phyloP scores from a whole-genome alignment of 1,139 yeast genomes.

The Kluyveromyces sp. region DNA sequence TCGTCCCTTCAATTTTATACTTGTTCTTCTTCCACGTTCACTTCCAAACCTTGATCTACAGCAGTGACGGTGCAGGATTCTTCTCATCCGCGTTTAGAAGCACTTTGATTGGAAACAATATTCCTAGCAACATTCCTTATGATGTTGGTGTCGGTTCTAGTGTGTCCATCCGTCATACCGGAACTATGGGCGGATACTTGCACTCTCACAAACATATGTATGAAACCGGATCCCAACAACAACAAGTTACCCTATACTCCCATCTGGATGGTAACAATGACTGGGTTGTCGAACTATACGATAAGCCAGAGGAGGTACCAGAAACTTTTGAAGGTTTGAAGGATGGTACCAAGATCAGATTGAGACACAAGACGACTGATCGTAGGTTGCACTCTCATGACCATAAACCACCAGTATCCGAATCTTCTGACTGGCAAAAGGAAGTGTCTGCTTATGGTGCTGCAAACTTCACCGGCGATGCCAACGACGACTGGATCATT shows the following conservation, averaged over 20 bases:
- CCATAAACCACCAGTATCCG: slow-evolving; percentile 86
- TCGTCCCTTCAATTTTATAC: slow-evolving; percentile 65
- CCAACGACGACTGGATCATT: slow-evolving; percentile 89
- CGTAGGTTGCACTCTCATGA: slow-evolving; percentile 95
- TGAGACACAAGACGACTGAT: slow-evolving; percentile 59
- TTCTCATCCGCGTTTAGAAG: slow-evolving; percentile 88
- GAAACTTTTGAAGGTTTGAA: slow-evolving; percentile 51
- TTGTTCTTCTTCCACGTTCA: slow-evolving; percentile 71
- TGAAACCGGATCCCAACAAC: slow-evolving; percentile 92
- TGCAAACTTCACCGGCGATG: slow-evolving; percentile 88
- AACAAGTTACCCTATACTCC: slow-evolving; percentile 88
- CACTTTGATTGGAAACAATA: slow-evolving; percentile 58
- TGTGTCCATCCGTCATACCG: slow-evolving; percentile 71
- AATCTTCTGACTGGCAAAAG: slow-evolving; percentile 84
- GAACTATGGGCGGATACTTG: slow-evolving; percentile 88
- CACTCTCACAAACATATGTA: slow-evolving; percentile 86
- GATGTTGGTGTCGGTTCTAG: slow-evolving; percentile 84
- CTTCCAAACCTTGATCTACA: slow-evolving; percentile 58
- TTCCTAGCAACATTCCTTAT: slow-evolving; percentile 66
- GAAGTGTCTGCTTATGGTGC: slow-evolving; percentile 91
- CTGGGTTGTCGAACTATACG: slow-evolving; percentile 73
- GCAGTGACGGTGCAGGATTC: slow-evolving; percentile 86
- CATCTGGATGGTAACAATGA: slow-evolving; percentile 84
- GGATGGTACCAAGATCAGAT: slow-evolving; percentile 75
- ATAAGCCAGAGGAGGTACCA: slow-evolving; percentile 40